Conservation (phyloP, 805 yeast genomes). For the Cyberlindnera subsufficiens region DNA sequence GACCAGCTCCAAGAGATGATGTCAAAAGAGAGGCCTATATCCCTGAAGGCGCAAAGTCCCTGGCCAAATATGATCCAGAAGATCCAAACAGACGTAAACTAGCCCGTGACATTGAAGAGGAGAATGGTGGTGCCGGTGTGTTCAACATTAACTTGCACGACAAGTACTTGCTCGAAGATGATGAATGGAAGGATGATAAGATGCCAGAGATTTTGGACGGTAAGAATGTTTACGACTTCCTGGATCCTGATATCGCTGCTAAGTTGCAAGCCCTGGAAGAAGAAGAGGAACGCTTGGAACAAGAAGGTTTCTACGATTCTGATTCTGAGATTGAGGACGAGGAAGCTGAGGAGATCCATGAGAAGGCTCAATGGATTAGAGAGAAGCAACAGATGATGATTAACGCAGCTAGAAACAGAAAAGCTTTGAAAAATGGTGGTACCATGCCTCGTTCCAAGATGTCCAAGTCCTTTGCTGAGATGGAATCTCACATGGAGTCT, state of each 20-base stretch:
- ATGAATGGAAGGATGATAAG: constrained; percentile 94
- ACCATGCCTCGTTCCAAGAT: constrained; percentile 87
- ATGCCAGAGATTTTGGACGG: constrained; percentile 98
- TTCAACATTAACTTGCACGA: constrained; percentile 91
- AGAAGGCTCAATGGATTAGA: constrained; percentile 93
- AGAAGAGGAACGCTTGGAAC: constrained; percentile 91
- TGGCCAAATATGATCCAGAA: constrained; percentile 64
- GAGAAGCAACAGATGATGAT: constrained; percentile 92
- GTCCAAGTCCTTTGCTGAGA: constrained; percentile 63
- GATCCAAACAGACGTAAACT: constrained; percentile 80
- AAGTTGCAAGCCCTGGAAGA: constrained; percentile 93
- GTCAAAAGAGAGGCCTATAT: constrained; percentile 70
- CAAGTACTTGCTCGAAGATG: constrained; percentile 86
- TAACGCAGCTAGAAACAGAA: constrained; percentile 80
- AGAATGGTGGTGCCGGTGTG: constrained; percentile 99
- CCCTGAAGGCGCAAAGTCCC: constrained; percentile 64
- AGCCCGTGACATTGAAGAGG: constrained; percentile 86
- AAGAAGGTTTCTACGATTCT: constrained; percentile 92
- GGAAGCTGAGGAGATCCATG: constrained; percentile 61
- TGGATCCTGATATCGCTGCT: constrained; percentile 91
- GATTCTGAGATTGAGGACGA: constrained; percentile 69
- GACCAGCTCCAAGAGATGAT: constrained; percentile 86
- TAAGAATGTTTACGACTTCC: constrained; percentile 92
- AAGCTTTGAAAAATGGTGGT: constrained; percentile 80
- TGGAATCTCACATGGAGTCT: constrained; percentile 86